Evolutionary conservation across 2,329 filamentous ascomycete genomes (phyloP), one percentile per base, ranked within the genome.

Genomic region (Rutstroemia sp.): DNA sequence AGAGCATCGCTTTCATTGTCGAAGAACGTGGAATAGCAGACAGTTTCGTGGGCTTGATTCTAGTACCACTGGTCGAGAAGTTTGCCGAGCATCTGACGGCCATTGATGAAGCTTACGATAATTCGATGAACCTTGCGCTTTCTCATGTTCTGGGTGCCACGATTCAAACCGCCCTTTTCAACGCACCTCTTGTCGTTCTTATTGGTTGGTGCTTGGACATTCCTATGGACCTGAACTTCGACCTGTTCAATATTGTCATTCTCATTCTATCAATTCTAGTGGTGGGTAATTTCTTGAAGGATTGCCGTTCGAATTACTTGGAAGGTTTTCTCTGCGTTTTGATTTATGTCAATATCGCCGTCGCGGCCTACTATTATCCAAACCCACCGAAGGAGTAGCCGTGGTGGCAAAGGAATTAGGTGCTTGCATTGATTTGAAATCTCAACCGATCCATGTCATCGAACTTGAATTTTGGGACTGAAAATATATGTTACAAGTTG

Each of bases 291-390:
- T 95, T 96, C 72, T 73, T 96, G 54, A 79, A 90, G 50, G 92
- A 96, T 68, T 85, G 89, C 63, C 92, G 94, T 77, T 90, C 85
- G 59, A 95, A 96, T 68, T 96, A 95, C 67, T 79, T 96, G 4
- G 92, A 96, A 71, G 92, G 92, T 2, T 80, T 83, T 23, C 78
- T 96, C 18, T 89, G 90, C 62, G 82, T 96, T 18, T 79, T 88
- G 47, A 75, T 84, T 5, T 85, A 85, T 63, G 66, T 83, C 46
- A 78, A 79, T 30, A 81, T 85, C 62, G 81, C 81, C 10, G 78
- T 81, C 1, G 80, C 79, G 1, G 79, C 80, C 1, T 80, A 72
- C 60, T 82, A 78, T 65, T 83, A 79, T 61, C 81, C 80, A 2
- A 76, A 79, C 57, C 73, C 53, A 14, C 39, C 39, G 5, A 42